Conservation (phyloP, 176 grass and related monocot species). For the Musa schizocarpa region DNA sequence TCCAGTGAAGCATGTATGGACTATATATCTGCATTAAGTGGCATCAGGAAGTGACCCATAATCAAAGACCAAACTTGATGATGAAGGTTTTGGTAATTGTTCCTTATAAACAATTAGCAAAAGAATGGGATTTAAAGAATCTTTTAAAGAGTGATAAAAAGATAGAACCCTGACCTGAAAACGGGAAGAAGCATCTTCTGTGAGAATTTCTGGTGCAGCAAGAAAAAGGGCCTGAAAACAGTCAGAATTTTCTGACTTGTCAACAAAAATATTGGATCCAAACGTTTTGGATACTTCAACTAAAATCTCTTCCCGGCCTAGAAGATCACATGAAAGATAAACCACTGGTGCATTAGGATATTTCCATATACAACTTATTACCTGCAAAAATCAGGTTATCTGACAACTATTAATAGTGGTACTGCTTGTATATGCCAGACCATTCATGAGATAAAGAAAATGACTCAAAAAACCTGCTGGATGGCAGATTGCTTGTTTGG, state of each 20-base stretch:
- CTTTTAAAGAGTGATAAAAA: background rate
- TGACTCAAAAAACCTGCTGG: conserved; percentile 54
- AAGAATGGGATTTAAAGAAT: too few relatives aligned
- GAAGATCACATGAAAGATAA: conserved; percentile 63
- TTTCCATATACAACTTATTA: conserved; percentile 96
- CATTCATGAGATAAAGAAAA: background rate
- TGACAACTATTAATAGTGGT: conserved; percentile 25
- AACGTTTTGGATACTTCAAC: conserved; percentile 75
- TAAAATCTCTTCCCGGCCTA: conserved; percentile 70
- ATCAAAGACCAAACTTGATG: too few relatives aligned
- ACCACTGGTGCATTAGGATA: conserved; percentile 52
- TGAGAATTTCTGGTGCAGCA: conserved; percentile 50
- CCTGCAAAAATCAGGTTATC: conserved; percentile 34
- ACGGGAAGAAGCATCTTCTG: conserved; percentile 59
- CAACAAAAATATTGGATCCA: conserved; percentile 54
- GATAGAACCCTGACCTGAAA: conserved; percentile 43
- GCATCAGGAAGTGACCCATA: too few relatives aligned
- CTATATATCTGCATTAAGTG: too few relatives aligned
- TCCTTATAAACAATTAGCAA: too few relatives aligned
- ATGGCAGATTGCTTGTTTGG: conserved; percentile 69
- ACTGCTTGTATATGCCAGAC: background rate
- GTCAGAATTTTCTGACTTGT: conserved; percentile 34
- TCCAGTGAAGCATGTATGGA: too few relatives aligned
- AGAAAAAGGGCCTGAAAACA: conserved; percentile 47
- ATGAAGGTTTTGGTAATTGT: too few relatives aligned